These are phyloP conservation scores for Anastatica hierochuntica DNA, from an alignment of 345 rosid genomes.

Conservation along the genomic window DNA sequence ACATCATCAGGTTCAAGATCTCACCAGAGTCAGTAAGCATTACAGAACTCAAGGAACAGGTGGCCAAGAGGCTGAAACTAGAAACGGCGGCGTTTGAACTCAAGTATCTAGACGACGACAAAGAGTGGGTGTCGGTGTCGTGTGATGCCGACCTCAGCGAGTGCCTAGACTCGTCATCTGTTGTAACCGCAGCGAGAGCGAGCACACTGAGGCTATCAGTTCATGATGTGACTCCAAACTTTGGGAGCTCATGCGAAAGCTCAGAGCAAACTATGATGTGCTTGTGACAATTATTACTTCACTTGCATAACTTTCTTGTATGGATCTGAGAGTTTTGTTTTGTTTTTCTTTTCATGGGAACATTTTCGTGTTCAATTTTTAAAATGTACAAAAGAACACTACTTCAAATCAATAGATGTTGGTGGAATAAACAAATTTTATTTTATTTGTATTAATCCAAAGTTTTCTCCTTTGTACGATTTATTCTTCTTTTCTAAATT, in stretches of 20 bases:
- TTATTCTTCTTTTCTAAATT: too few relatives aligned
- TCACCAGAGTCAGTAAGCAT: conserved; percentile 38
- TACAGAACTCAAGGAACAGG: conserved; percentile 63
- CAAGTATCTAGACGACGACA: conserved; percentile 79
- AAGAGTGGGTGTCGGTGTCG: conserved; percentile 71
- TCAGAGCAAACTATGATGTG: conserved; percentile 41
- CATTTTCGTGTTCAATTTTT: conserved; percentile 9
- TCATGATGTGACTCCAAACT: conserved; percentile 53
- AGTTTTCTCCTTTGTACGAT: too few relatives aligned
- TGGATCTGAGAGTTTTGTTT: conserved; percentile 14
- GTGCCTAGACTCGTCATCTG: conserved; percentile 56
- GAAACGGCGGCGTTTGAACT: conserved; percentile 68
- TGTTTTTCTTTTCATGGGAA: background rate
- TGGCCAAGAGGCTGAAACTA: conserved; percentile 74
- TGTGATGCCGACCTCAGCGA: conserved; percentile 81
- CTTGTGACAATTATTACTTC: conserved; percentile 11
- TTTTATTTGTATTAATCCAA: too few relatives aligned
- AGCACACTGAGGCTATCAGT: conserved; percentile 48
- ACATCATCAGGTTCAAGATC: conserved; percentile 73
- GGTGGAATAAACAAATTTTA: background rate
- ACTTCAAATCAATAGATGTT: conserved; percentile 11
- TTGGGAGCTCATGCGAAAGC: conserved; percentile 91
- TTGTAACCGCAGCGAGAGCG: conserved; percentile 17
- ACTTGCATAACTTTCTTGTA: background rate
- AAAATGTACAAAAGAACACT: conserved; percentile 18